phyloP scores from a whole-genome alignment of 371 early-diverging fungal genomes.

The Syncephalis plumigaleata region DNA sequence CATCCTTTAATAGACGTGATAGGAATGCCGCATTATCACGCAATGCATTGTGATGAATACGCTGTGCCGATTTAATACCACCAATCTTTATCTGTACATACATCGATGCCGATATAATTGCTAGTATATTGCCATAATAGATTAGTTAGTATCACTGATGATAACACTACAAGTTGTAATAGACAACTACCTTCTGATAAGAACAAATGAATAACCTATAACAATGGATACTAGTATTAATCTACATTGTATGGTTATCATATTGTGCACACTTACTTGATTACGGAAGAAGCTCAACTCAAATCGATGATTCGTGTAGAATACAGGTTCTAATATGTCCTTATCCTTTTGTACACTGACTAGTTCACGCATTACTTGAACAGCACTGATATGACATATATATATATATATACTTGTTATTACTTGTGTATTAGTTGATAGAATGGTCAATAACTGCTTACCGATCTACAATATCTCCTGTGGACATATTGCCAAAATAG shows the following conservation, averaged over 20 bases:
- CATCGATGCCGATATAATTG: conserved; percentile 57
- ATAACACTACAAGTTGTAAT: neutral
- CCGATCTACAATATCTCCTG: conserved; percentile 41
- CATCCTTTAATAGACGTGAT: conserved; percentile 58
- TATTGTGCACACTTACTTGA: conserved; percentile 19
- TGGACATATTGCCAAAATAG: conserved; percentile 57
- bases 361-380: conserved; percentile 51
- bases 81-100: conserved; percentile 68
- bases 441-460: conserved; percentile 8
- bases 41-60: conserved; percentile 27
- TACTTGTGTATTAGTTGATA: too few species aligned
- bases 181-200: conserved; percentile 36
- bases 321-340: conserved; percentile 67
- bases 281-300: conserved; percentile 76
- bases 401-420: neutral
- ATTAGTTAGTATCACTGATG: too few species aligned
- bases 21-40: conserved; percentile 55
- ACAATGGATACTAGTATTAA: too few species aligned
- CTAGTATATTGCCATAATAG: too few species aligned
- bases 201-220: conserved; percentile 55
- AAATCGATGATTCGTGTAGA: conserved; percentile 70
- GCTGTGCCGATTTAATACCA: conserved; percentile 36
- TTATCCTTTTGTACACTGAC: conserved; percentile 47
- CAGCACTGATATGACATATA: conserved; percentile 24
- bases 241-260: neutral